phyloP scores from a whole-genome alignment of 2,329 filamentous ascomycete species.

The Sporothrix dimorphospora region DNA sequence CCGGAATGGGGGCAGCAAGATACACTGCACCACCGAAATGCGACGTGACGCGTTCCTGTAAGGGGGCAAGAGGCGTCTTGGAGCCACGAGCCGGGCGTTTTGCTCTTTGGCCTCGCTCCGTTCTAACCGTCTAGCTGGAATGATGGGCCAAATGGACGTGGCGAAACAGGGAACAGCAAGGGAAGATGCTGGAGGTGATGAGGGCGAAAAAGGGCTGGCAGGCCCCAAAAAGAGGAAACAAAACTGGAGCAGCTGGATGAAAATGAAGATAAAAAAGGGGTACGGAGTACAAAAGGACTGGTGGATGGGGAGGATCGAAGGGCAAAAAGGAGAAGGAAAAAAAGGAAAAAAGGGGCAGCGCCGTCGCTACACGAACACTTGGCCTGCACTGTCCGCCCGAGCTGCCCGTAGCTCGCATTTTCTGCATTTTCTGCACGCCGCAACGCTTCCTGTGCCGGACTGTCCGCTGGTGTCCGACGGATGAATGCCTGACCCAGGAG shows the following conservation, averaged over 20 bases:
- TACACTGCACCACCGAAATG: not conserved
- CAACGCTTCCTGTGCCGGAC: slow-evolving; percentile 10
- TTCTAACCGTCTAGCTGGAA: not conserved
- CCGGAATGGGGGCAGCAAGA: not conserved
- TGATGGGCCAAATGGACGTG: slow-evolving; percentile 1
- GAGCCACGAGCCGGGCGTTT: not conserved
- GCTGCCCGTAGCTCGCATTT: slow-evolving; percentile 1
- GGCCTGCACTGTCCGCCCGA: not conserved
- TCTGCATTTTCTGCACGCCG: not conserved
- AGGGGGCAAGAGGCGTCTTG: not conserved
- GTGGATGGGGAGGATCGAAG: not conserved
- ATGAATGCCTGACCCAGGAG: not conserved
- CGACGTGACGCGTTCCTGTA: slow-evolving; percentile 1
- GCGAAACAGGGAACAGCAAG: slow-evolving; percentile 4
- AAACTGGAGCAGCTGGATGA: slow-evolving; percentile 2
- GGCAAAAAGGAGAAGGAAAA: not conserved
- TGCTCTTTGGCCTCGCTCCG: not conserved
- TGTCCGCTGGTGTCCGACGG: slow-evolving; percentile 5
- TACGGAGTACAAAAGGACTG: slow-evolving; percentile 8
- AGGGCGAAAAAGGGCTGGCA: not conserved
- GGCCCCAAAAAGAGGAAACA: not conserved
- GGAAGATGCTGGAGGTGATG: not conserved
- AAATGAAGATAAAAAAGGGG: slow-evolving; percentile 9
- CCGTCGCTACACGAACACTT: not conserved
- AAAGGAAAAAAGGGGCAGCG: slow-evolving; percentile 1